Percentiles rank a stretch among this genome's conserved stretches.
Conservation (phyloP, 2,329 filamentous ascomycete species). For the Aspergillus puulaauensis region DNA sequence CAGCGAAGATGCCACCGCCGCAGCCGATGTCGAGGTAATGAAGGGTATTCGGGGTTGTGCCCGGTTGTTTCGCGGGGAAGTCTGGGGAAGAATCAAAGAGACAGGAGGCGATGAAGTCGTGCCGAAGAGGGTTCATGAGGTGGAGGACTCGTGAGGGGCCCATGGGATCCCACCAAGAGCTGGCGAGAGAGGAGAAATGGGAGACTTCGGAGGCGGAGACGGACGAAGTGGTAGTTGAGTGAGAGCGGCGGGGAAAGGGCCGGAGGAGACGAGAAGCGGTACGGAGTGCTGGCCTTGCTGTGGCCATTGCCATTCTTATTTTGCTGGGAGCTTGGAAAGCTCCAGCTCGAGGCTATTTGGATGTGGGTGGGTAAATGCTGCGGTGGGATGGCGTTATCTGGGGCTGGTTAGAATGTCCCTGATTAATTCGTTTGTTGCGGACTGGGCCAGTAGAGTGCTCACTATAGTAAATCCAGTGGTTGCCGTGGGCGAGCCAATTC, state of each 20-base stretch:
- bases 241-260: constrained; percentile 19
- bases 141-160: constrained; percentile 90
- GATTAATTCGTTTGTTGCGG: neutral
- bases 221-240: constrained; percentile 53
- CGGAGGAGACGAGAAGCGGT: constrained; percentile 2
- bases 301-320: constrained; percentile 10
- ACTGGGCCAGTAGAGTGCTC: neutral
- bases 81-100: constrained; percentile 42
- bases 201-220: constrained; percentile 87
- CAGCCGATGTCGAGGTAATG: constrained; percentile 90
- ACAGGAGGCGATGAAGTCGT: constrained; percentile 83
- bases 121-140: constrained; percentile 95
- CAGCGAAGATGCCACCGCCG: constrained; percentile 94
- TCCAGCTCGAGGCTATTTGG: neutral
- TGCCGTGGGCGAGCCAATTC: neutral
- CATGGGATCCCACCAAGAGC: constrained; percentile 95
- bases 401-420: neutral
- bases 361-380: neutral
- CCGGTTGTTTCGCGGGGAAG: constrained; percentile 21
- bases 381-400: neutral
- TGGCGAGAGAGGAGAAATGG: constrained; percentile 91
- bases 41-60: constrained; percentile 24
- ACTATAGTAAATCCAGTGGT: neutral
- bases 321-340: neutral
- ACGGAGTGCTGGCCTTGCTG: constrained; percentile 10